Base-by-base conservation (phyloP, 129 eudicot species). In the Glebionis coronaria region DNA sequence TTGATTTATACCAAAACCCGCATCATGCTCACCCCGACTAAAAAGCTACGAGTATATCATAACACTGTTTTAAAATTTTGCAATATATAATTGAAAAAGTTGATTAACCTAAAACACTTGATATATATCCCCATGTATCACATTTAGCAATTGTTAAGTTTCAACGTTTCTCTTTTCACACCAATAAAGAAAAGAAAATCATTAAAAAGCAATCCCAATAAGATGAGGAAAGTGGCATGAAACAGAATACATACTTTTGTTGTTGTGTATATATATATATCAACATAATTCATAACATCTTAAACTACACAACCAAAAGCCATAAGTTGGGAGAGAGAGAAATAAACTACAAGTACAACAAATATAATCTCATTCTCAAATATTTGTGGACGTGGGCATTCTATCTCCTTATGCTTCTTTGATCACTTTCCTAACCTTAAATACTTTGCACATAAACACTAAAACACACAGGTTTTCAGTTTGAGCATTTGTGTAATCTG, bases 131-230 rank as follows among this genome's bases (percentile, higher is more conserved):
- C 56, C 38, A 9, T 13, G 56, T 11, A 44, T 25, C 58, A 64
- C 35, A 44, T 44, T 45, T 73, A 55, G 10, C 25, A 55, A 51
- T 40, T n/a, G 63, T 46, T 20, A 51, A 29, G n/a, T 65, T 74
- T 74, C 79, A 74, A 74, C 60, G 61, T 74, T 56, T 49, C 73
- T 14, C 61, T 66, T 72, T 74, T 66, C 67, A 57, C 73, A 65
- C 73, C 49, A 56, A 19, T 9, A 56, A 72, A 12, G 15, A 56
- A 65, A 74, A 50, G 23, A 13, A 12, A 44, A 27, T 12, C 3
- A 21, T 62, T 11, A 51, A 72, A n/a, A 72, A 63, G 56, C 44
- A 52, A 49, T 15, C 4, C 25, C 35, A 74, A 65, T 57, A 54
- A 15, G 35, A n/a, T 18, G 35, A 12, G 68, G 79, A 74, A 74